Percentiles rank a stretch among this genome's conserved stretches.
These are phyloP conservation scores for Rasamsonia emersonii DNA, from an alignment of 2,329 filamentous ascomycete genomes.

Conservation along the genomic window DNA sequence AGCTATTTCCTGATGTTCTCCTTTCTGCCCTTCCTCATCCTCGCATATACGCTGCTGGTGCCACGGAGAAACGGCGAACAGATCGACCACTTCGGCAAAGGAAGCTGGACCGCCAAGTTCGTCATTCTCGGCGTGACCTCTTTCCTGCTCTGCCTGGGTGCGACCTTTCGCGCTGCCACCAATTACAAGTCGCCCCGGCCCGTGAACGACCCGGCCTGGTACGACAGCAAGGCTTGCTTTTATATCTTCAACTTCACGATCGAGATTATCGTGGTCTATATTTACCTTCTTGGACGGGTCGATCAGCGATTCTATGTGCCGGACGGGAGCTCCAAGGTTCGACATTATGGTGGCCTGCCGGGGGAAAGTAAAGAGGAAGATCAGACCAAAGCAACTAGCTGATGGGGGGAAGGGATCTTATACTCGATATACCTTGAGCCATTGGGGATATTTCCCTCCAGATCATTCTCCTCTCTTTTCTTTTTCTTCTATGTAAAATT, in stretches of 20 bases:
- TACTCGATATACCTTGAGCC: too few species aligned
- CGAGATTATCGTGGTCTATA: conserved; percentile 60
- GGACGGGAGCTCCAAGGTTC: conserved; percentile 59
- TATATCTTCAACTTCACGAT: conserved; percentile 72
- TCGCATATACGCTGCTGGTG: conserved; percentile 40
- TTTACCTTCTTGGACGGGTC: conserved; percentile 60
- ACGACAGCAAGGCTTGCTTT: conserved; percentile 62
- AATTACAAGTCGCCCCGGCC: conserved; percentile 46
- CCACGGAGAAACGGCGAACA: conserved; percentile 31
- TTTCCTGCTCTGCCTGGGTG: conserved; percentile 57
- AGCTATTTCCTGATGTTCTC: conserved; percentile 57
- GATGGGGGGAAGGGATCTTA: too few species aligned
- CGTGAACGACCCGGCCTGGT: conserved; percentile 54
- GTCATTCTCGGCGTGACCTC: conserved; percentile 52
- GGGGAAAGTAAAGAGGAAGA: too few species aligned
- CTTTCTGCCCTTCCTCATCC: conserved; percentile 56
- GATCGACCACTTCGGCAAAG: conserved; percentile 57
- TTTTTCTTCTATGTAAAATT: too few species aligned
- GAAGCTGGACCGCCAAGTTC: conserved; percentile 60
- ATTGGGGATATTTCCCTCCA: too few species aligned
- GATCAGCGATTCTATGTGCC: conserved; percentile 70
- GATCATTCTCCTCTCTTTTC: too few species aligned
- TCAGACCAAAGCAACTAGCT: too few species aligned
- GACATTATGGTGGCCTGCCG: too few species aligned
- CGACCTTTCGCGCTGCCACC: conserved; percentile 58